Evolutionary conservation across 495 filamentous ascomycete genomes (phyloP).

Genomic region (Aspergillus heteromorphus): DNA sequence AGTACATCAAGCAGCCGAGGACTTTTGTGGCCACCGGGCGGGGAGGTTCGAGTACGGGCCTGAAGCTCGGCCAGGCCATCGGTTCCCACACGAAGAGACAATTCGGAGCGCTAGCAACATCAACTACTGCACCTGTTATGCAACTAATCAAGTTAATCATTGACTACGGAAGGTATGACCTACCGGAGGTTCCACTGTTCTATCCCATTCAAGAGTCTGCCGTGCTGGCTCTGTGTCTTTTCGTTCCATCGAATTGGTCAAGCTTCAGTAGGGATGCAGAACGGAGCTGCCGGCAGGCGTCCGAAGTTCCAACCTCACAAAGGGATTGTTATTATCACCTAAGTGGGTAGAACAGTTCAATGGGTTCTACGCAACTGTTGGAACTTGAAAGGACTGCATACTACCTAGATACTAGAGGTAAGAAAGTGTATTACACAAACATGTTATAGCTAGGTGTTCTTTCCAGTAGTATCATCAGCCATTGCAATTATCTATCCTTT

Average conservation of each 20-base stretch:
- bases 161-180: not conserved
- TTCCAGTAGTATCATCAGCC: too few species aligned
- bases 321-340: not conserved
- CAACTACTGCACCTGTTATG: conserved; percentile 16
- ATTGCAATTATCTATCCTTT: too few species aligned
- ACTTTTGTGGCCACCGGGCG: not conserved
- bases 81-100: conserved; percentile 1
- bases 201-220: not conserved
- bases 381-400: not conserved
- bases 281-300: not conserved
- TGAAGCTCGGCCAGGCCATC: conserved; percentile 5
- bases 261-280: not conserved
- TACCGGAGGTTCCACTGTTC: not conserved
- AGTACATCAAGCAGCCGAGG: not conserved
- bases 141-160: conserved; percentile 13
- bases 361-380: not conserved
- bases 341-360: too few species aligned
- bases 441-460: too few species aligned
- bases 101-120: conserved; percentile 2
- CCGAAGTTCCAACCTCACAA: not conserved
- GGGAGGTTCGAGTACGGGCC: not conserved
- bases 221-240: not conserved
- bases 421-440: too few species aligned
- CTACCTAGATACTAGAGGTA: too few species aligned
- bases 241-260: not conserved